Base-by-base conservation (phyloP, 2,329 filamentous ascomycete genomes). In the Fusarium sp. region DNA sequence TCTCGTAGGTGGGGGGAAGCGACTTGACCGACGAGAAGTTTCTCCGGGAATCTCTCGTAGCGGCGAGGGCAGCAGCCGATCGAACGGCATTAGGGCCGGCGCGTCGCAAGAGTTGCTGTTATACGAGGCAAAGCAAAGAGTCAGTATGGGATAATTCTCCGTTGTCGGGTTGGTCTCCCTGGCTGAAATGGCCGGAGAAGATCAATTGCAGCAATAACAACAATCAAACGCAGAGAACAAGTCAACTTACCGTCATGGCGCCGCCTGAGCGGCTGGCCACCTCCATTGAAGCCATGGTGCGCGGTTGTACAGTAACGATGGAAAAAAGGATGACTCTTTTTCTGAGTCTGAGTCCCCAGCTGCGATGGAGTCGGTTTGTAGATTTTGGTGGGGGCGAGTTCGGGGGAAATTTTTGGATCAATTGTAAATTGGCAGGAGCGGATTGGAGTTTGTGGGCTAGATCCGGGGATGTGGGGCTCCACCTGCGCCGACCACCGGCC, bases 1-100 rank as follows among this genome's bases (percentile, higher is more conserved):
- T 95, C 77, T 92, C 88, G 84, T 98, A 98, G 31, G 94, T 94
- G 55, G 94, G 93, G 20, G 88, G 86, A 46, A 89, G 84, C 14
- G 83, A 79, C 63, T 82, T 80, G 67, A 80, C 81, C 57, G 81
- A 83, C 53, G 85, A 86, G 70, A 85, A 84, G 59, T 73, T 71
- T 57, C 81, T 79, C 24, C 78, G 84, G 66, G 84, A 82, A 56
- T 74, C 70, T 56, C 81, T 80, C 8, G 76, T 73, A 51, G 81
- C 75, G 69, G 81, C 74, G 59, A 77, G 46, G 64, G 70, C 62
- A 20, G 70, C 65, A 44, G 73, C 71, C 40, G 75, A 71, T 67
- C 75, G 74, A 71, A 79, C 76, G 75, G 73, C 76, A 72, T 72
- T 80, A 67, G 76, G 81, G 73, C 80, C 77, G 70, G 79, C 72